Percentiles rank a stretch among this genome's conserved stretches.
phyloP scores from a whole-genome alignment of 2,329 filamentous ascomycete genomes.

The Cladosporium sp. region DNA sequence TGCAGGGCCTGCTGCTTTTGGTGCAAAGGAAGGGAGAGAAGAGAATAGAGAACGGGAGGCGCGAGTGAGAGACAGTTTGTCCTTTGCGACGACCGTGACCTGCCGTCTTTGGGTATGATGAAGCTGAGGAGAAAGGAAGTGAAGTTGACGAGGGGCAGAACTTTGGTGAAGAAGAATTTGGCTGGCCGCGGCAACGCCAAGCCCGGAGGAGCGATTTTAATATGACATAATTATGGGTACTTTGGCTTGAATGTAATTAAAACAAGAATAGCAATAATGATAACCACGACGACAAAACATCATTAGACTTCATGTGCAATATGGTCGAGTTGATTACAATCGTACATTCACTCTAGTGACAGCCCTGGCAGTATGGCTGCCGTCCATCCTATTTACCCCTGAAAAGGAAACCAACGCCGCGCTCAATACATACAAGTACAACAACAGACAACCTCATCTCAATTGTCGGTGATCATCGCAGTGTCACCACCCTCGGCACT shows the following conservation, averaged over 20 bases:
- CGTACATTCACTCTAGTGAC: too few species aligned
- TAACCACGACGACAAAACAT: neutral
- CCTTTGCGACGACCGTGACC: constrained; percentile 26
- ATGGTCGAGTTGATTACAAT: neutral
- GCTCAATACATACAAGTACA: constrained; percentile 4
- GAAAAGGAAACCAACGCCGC: constrained; percentile 2
- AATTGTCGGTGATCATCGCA: constrained; percentile 4
- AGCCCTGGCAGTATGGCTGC: too few species aligned
- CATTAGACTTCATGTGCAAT: neutral
- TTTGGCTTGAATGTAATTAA: neutral
- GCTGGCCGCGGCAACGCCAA: too few species aligned
- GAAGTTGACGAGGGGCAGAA: constrained; percentile 1
- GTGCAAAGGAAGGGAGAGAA: constrained; percentile 16
- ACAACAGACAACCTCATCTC: neutral
- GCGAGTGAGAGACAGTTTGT: constrained; percentile 26
- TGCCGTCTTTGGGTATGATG: constrained; percentile 20
- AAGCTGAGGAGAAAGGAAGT: constrained; percentile 5
- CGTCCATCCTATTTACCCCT: too few species aligned
- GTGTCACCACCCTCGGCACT: neutral
- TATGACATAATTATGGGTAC: too few species aligned
- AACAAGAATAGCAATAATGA: neutral
- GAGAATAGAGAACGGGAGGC: constrained; percentile 24
- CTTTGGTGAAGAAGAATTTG: too few species aligned
- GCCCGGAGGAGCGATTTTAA: too few species aligned
- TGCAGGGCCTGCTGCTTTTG: constrained; percentile 33